Evolutionary conservation across 2,329 filamentous ascomycete genomes (phyloP).

Genomic region (Aspergillus brunneoviolaceus): DNA sequence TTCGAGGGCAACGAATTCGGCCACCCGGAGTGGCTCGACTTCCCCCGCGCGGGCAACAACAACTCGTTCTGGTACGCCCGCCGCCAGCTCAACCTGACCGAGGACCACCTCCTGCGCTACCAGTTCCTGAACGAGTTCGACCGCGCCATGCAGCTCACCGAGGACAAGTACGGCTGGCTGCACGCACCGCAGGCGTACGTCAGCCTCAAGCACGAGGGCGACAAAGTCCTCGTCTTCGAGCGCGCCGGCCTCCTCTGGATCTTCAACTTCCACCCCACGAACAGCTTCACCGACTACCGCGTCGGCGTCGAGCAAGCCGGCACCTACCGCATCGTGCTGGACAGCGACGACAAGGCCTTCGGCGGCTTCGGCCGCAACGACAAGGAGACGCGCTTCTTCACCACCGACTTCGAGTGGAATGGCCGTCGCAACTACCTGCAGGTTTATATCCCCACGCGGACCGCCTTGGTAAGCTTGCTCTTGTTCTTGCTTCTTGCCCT

Average conservation of each 20-base stretch:
- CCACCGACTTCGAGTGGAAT: conserved; percentile 88
- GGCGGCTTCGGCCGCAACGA: conserved; percentile 79
- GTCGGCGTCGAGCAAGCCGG: conserved; percentile 82
- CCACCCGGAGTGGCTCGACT: conserved; percentile 98
- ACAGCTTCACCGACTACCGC: conserved; percentile 88
- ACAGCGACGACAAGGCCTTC: conserved; percentile 73
- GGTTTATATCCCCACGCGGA: conserved; percentile 82
- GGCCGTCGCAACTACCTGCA: conserved; percentile 85
- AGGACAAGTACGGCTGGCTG: conserved; percentile 90
- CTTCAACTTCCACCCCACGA: conserved; percentile 89
- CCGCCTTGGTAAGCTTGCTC: conserved; percentile 67
- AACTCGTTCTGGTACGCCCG: conserved; percentile 95
- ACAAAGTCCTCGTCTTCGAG: conserved; percentile 97
- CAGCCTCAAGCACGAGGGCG: conserved; percentile 85
- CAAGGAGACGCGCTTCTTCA: conserved; percentile 84
- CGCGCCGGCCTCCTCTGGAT: conserved; percentile 85
- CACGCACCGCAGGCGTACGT: conserved; percentile 83
- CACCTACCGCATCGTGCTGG: conserved; percentile 82
- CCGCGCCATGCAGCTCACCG: conserved; percentile 80
- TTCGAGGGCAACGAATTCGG: conserved; percentile 99
- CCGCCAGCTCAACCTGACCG: conserved; percentile 87
- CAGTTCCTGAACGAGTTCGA: conserved; percentile 93
- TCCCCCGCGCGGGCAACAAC: conserved; percentile 86
- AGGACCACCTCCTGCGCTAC: conserved; percentile 83
- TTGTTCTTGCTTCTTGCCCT: too few relatives aligned